phyloP scores from a whole-genome alignment of 306 rosid genomes.

The Rosa chinensis region DNA sequence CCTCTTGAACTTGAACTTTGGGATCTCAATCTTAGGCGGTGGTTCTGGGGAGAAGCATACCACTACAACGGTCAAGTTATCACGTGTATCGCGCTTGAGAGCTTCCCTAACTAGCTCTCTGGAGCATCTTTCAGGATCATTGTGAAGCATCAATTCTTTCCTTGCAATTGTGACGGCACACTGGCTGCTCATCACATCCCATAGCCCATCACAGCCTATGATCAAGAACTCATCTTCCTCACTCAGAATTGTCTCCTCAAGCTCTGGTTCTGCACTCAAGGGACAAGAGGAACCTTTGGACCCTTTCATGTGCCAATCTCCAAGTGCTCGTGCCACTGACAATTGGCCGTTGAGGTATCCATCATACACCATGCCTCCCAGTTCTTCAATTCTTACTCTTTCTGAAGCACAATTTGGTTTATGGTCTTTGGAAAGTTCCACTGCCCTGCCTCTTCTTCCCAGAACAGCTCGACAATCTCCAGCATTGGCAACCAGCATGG shows the following conservation, averaged over 20 bases:
- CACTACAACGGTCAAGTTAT: slow-evolving; percentile 26
- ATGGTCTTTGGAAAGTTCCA: slow-evolving; percentile 31
- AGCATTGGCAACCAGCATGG: slow-evolving; percentile 25
- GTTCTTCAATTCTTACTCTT: slow-evolving; percentile 24
- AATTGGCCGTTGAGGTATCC: slow-evolving; percentile 32
- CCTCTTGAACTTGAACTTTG: slow-evolving; percentile 27
- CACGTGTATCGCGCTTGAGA: slow-evolving; percentile 26
- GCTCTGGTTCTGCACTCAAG: slow-evolving; percentile 26
- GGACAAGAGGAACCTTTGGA: slow-evolving; percentile 24
- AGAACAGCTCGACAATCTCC: slow-evolving; percentile 34
- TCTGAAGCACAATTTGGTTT: slow-evolving; percentile 26
- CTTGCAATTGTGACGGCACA: slow-evolving; percentile 30
- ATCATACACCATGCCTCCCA: slow-evolving; percentile 30
- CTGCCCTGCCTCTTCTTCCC: slow-evolving; percentile 32
- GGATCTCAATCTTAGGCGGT: slow-evolving; percentile 22
- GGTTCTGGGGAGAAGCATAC: slow-evolving; percentile 29
- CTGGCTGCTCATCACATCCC: slow-evolving; percentile 36
- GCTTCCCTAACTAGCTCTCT: slow-evolving; percentile 30
- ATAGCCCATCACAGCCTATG: slow-evolving; percentile 30
- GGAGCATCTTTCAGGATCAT: slow-evolving; percentile 31
- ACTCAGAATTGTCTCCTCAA: slow-evolving; percentile 24
- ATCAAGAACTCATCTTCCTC: slow-evolving; percentile 32
- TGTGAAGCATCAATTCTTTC: slow-evolving; percentile 30
- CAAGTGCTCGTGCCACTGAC: slow-evolving; percentile 27
- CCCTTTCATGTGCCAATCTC: slow-evolving; percentile 34